Evolutionary conservation across 140 eudicot genomes (phyloP).

Genomic region (Eryngium alpinum): DNA sequence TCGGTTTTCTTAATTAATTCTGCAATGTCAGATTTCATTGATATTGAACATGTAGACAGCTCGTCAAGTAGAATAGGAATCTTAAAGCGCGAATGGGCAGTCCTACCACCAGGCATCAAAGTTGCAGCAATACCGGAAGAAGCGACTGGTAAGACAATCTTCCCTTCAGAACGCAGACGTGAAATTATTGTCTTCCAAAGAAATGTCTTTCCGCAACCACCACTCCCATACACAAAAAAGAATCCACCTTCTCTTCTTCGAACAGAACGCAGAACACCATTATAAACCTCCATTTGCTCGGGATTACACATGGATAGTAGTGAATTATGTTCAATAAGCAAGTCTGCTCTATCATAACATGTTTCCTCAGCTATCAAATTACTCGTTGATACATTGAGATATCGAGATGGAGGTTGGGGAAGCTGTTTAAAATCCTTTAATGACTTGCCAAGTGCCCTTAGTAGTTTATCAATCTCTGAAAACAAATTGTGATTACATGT

Average conservation of each 20-base stretch:
- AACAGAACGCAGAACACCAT: background rate
- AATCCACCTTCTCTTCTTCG: background rate
- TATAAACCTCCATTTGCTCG: background rate
- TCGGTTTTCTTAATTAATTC: background rate
- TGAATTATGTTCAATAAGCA: background rate
- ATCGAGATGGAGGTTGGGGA: no score
- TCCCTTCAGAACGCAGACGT: background rate
- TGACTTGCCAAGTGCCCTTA: no score
- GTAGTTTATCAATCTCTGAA: no score
- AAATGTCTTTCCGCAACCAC: background rate
- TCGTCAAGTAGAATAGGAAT: background rate
- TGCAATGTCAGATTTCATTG: background rate
- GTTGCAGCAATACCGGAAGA: background rate
- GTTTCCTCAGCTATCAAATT: background rate
- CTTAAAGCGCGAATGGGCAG: background rate
- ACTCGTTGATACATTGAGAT: no score
- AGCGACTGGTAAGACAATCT: background rate
- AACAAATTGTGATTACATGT: no score
- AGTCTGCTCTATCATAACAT: background rate
- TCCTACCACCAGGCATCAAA: background rate
- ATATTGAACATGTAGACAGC: background rate
- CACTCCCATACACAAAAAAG: background rate
- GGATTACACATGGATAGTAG: background rate
- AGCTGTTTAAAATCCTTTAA: no score
- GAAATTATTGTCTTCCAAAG: background rate